Conservation (phyloP, 192 early-diverging fungal genomes). For the Umbelopsis vinacea region DNA sequence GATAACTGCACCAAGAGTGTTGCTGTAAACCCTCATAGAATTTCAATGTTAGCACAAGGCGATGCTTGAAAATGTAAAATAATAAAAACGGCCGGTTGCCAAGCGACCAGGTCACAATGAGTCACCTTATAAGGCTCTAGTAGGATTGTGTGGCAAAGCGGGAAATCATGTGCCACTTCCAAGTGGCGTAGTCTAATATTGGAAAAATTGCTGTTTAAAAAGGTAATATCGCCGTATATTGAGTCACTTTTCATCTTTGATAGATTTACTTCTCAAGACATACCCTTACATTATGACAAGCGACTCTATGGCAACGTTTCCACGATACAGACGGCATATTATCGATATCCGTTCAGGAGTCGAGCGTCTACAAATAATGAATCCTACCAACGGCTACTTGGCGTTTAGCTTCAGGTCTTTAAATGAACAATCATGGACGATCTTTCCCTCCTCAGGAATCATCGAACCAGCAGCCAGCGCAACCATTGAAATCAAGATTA, state of each 20-base stretch:
- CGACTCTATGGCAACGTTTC: conserved; percentile 15
- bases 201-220: background rate
- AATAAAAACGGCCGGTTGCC: background rate
- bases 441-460: conserved; percentile 8
- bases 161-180: conserved; percentile 12
- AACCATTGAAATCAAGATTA: background rate
- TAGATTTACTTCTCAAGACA: background rate
- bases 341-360: background rate
- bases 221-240: background rate
- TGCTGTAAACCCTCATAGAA: conserved; percentile 63
- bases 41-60: conserved; percentile 17
- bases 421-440: background rate
- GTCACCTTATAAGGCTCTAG: conserved; percentile 5
- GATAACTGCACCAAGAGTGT: conserved; percentile 87
- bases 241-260: background rate
- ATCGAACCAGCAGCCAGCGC: background rate
- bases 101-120: conserved; percentile 16
- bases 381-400: conserved; percentile 12
- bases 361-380: background rate
- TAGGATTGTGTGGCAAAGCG: conserved; percentile 7
- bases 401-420: background rate
- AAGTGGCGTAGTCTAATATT: conserved; percentile 14
- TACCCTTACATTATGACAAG: conserved; percentile 11
- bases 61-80: background rate
- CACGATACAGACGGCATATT: background rate